Evolutionary conservation across 805 yeast species (phyloP).

Genomic region (Cyberlindnera mississippiensis): DNA sequence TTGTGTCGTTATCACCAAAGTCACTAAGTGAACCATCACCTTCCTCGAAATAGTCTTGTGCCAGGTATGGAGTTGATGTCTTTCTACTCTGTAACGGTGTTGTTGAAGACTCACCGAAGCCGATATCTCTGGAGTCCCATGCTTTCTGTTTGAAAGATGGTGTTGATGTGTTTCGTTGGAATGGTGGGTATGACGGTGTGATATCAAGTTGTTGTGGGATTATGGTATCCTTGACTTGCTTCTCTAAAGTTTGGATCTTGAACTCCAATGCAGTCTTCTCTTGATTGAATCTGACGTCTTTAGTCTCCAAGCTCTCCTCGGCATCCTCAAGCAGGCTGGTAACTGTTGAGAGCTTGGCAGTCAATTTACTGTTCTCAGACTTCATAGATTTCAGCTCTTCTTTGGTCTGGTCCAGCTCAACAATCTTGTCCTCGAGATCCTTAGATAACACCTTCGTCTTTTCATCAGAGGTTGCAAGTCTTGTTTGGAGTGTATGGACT

Average conservation of each 20-base stretch:
- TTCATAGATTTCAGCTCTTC: constrained; percentile 19
- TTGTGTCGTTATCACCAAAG: constrained; percentile 13
- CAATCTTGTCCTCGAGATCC: constrained; percentile 29
- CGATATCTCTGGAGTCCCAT: constrained; percentile 31
- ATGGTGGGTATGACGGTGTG: constrained; percentile 1
- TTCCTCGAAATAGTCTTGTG: constrained; percentile 16
- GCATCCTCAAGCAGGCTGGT: constrained; percentile 26
- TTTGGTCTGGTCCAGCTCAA: constrained; percentile 21
- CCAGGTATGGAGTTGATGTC: constrained; percentile 14
- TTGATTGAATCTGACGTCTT: constrained; percentile 15
- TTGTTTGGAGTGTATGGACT: constrained; percentile 34
- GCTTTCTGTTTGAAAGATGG: constrained; percentile 16
- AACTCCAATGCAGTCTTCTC: constrained; percentile 17
- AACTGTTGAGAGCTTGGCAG: constrained; percentile 19
- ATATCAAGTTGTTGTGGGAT: constrained; percentile 20
- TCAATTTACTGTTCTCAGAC: constrained; percentile 26
- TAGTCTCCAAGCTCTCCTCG: constrained; percentile 23
- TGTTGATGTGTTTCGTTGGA: constrained; percentile 17
- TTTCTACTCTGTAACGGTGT: constrained; percentile 38
- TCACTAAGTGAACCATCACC: constrained; percentile 12
- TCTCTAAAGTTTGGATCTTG: constrained; percentile 20
- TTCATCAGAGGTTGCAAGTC: constrained; percentile 23
- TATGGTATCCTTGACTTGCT: constrained; percentile 14
- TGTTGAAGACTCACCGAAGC: constrained; percentile 44
- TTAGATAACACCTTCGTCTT: constrained; percentile 29